phyloP scores from a whole-genome alignment of 2,329 filamentous ascomycete genomes.

The Hypoxylon sp. region DNA sequence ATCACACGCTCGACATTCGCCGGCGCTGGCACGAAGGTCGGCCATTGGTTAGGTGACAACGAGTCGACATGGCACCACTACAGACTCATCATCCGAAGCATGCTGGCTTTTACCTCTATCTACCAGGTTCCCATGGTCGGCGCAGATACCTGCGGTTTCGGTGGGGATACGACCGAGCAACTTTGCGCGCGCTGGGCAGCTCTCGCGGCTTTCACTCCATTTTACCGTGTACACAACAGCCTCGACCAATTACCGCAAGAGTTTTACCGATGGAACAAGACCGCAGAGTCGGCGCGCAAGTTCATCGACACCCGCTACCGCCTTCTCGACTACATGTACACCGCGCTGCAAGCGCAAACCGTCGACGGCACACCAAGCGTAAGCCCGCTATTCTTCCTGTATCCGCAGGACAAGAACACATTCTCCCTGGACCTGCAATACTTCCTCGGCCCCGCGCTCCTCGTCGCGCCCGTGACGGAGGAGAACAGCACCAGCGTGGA shows the following conservation, averaged over 20 bases:
- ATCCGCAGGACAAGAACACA: slow-evolving; percentile 59
- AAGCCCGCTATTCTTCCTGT: slow-evolving; percentile 74
- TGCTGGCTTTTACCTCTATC: slow-evolving; percentile 68
- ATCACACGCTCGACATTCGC: slow-evolving; percentile 81
- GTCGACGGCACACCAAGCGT: slow-evolving; percentile 70
- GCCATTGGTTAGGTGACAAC: slow-evolving; percentile 70
- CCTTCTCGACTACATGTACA: slow-evolving; percentile 79
- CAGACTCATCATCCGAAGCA: slow-evolving; percentile 64
- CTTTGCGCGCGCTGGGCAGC: slow-evolving; percentile 80
- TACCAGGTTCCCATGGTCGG: slow-evolving; percentile 76
- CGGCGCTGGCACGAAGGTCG: slow-evolving; percentile 71
- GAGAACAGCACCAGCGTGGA: slow-evolving; percentile 54
- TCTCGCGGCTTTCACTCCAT: slow-evolving; percentile 76
- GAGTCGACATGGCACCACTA: slow-evolving; percentile 66
- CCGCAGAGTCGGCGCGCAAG: slow-evolving; percentile 67
- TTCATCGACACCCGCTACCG: slow-evolving; percentile 75
- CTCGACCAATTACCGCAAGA: slow-evolving; percentile 67
- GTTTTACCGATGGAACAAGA: slow-evolving; percentile 73
- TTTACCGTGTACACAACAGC: slow-evolving; percentile 78
- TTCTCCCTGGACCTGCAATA: slow-evolving; percentile 56
- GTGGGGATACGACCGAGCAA: slow-evolving; percentile 69
- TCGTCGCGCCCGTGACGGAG: slow-evolving; percentile 57
- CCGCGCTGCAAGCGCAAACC: slow-evolving; percentile 69
- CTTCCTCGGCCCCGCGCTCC: slow-evolving; percentile 55
- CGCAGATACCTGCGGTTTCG: slow-evolving; percentile 81